Percentiles rank a stretch among this genome's conserved stretches.
These are phyloP conservation scores for Colletotrichum aenigma DNA, from an alignment of 2,329 filamentous ascomycete species.

Conservation along the genomic window DNA sequence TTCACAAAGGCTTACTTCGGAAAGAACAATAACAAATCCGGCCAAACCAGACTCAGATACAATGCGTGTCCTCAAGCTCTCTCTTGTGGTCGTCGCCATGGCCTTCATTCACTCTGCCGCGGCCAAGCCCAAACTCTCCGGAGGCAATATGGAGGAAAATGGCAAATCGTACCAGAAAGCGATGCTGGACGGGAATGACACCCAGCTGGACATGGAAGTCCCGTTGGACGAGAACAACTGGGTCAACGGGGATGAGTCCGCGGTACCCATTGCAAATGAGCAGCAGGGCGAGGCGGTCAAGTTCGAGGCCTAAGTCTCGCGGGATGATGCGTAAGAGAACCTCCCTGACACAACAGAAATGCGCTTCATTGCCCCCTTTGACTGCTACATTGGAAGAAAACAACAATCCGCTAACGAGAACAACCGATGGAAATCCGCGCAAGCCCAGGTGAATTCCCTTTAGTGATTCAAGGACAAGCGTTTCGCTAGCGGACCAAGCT, in stretches of 20 bases:
- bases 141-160: too few species aligned
- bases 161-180: too few species aligned
- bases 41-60: not conserved
- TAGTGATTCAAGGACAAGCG: not conserved
- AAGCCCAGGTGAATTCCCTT: not conserved
- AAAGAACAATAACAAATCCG: not conserved
- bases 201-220: too few species aligned
- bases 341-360: not conserved
- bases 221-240: not conserved
- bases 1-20: not conserved
- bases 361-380: rapidly evolving
- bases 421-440: not conserved
- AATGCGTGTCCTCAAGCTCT: not conserved
- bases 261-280: not conserved
- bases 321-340: not conserved
- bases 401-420: not conserved
- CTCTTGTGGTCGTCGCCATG: not conserved
- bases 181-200: not conserved
- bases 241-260: not conserved
- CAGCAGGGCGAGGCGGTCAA: not conserved
- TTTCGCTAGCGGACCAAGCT: rapidly evolving
- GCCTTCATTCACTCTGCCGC: not conserved
- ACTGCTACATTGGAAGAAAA: not conserved
- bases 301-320: not conserved
- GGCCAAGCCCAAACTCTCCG: not conserved